A percentile compares a stretch with the other conserved stretches of the same genome.
Evolutionary conservation across 805 yeast species (phyloP).

Genomic region (Candida krabiensis): DNA sequence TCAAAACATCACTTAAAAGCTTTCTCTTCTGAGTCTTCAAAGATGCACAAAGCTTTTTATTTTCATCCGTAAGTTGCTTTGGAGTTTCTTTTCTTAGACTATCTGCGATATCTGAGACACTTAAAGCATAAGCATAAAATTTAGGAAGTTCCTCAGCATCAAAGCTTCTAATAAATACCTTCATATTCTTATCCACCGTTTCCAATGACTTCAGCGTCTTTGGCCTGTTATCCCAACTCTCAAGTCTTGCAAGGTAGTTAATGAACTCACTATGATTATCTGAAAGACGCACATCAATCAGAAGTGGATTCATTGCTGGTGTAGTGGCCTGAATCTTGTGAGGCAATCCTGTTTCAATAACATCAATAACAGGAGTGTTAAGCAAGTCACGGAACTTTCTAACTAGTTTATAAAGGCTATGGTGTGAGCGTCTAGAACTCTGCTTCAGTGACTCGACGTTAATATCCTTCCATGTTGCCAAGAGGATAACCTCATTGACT

Average conservation of each 20-base stretch:
- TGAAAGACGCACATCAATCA: constrained; percentile 10
- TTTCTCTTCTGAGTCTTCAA: constrained; percentile 81
- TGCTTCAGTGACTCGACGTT: constrained; percentile 91
- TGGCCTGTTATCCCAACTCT: constrained; percentile 59
- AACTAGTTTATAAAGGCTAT: constrained; percentile 76
- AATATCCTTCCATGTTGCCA: constrained; percentile 97
- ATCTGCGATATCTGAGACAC: constrained; percentile 56
- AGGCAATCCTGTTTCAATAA: constrained; percentile 61
- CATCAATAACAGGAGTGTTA: constrained; percentile 45
- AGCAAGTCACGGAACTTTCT: constrained; percentile 74
- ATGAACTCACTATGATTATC: constrained; percentile 1
- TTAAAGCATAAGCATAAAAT: constrained; percentile 55
- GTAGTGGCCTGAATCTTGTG: constrained; percentile 5
- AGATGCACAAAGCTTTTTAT: constrained; percentile 66
- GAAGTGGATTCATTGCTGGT: constrained; percentile 7
- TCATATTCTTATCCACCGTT: constrained; percentile 57
- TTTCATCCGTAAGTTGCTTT: constrained; percentile 61
- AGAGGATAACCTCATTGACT: constrained; percentile 75
- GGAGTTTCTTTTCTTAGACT: constrained; percentile 80
- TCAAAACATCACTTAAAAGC: constrained; percentile 71
- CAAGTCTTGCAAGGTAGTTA: constrained; percentile 33
- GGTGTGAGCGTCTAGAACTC: constrained; percentile 89
- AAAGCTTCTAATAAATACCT: constrained; percentile 40
- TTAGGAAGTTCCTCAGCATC: constrained; percentile 41
- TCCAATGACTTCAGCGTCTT: constrained; percentile 50